These are phyloP conservation scores for Bimuria novae-zelandiae DNA, from an alignment of 2,329 filamentous ascomycete species.

Conservation along the genomic window DNA sequence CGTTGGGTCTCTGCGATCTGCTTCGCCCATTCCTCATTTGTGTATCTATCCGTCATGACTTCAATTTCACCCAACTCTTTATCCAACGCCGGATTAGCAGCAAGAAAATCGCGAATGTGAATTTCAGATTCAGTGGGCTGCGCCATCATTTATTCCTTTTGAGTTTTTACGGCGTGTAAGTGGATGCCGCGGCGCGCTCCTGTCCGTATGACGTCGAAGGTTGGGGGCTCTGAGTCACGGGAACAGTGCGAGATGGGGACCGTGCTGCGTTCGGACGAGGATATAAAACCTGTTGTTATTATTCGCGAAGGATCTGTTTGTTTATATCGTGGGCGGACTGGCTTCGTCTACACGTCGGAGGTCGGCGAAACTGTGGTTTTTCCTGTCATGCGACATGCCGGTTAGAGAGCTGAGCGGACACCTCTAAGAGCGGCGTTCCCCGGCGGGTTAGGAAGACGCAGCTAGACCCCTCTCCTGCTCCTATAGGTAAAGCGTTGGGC, in stretches of 20 bases:
- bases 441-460: slow-evolving; percentile 20
- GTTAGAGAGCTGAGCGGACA: slow-evolving; percentile 22
- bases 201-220: slow-evolving; percentile 16
- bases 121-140: slow-evolving; percentile 41
- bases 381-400: slow-evolving; percentile 33
- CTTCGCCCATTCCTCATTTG: slow-evolving; percentile 51
- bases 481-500: slow-evolving; percentile 27
- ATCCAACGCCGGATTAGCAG: slow-evolving; percentile 37
- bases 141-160: slow-evolving; percentile 18
- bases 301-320: slow-evolving; percentile 5
- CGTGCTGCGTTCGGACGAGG: slow-evolving; percentile 10
- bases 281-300: neutral
- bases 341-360: slow-evolving; percentile 25
- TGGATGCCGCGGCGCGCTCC: slow-evolving; percentile 12
- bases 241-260: neutral
- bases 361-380: slow-evolving; percentile 36
- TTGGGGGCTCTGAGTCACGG: slow-evolving; percentile 4
- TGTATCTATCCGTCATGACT: slow-evolving; percentile 50
- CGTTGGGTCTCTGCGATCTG: slow-evolving; percentile 47
- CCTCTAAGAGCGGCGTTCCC: slow-evolving; percentile 23
- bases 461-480: slow-evolving; percentile 36
- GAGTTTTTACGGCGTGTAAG: slow-evolving; percentile 11
- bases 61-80: slow-evolving; percentile 32
- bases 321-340: slow-evolving; percentile 23
- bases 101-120: slow-evolving; percentile 39